Base-by-base conservation (phyloP, 768 basidiomycete species). In the Leccinellum albellum region DNA sequence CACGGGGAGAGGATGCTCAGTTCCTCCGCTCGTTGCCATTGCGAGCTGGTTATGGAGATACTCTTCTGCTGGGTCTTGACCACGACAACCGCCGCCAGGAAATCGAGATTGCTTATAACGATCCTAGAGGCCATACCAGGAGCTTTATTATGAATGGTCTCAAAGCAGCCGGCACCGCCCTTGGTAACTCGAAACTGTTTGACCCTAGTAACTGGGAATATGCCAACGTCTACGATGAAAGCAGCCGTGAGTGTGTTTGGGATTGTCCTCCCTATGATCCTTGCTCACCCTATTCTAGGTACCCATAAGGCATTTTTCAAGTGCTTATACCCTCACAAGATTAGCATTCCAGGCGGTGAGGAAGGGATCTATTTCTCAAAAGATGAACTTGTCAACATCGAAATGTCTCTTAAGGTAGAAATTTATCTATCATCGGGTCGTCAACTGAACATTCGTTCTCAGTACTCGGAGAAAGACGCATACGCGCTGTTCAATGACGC, bases 101-200 rank as follows among this genome's bases (percentile, higher is more conserved):
- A 59, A 88, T 98, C 54, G 91, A 95, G 68, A 69, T 76, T 20
- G 95, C 95, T 0, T 98, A 98, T 73, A 88, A 96, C 64, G 94
- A 97, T 63, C 75, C 78, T 5, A 79, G 82, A 57, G 92, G 89
- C 4, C 74, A 84, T 60, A 93, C 91, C 1, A 78, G 75, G 63
- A 74, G 74, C 12, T 96, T 97, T 67, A 89, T 95, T 60, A 86
- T 94, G 83, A 94, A 97, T 64, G 94, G 90, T 0, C 78, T 96
- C 53, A 79, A 74, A 54, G 82, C 76, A 9, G 89, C 89, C 1
- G 88, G 89, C 10, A 74, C 79, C 21, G 78, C 81, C 20, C 77
- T 96, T 12, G 89, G 91, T 9, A 73, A 89, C 60, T 84, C 87
- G 61, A 65, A 67, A 6, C 58, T 89, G 61, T 89, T 94, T 64